A percentile compares a stretch with the other conserved stretches of the same genome.
Conservation (phyloP, 768 basidiomycete genomes). For the Boletus tylopilopsis region DNA sequence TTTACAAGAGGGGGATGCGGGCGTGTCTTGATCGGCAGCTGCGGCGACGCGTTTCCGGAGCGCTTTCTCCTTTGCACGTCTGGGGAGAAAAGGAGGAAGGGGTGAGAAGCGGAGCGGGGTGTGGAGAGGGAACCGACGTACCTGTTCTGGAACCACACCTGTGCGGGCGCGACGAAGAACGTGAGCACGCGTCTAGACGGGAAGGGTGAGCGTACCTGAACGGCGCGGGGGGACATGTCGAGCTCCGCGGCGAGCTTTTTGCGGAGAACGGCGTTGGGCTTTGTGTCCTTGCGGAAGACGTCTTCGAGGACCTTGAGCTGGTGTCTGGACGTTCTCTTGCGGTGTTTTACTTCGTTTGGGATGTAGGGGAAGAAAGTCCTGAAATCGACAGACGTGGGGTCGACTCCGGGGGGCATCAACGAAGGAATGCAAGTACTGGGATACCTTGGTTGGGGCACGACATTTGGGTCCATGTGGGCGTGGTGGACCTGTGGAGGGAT, state of each 20-base stretch:
- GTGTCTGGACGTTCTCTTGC: slow-evolving; percentile 81
- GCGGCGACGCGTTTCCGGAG: slow-evolving; percentile 47
- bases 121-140: slow-evolving; percentile 24
- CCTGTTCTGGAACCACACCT: slow-evolving; percentile 95
- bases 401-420: slow-evolving; percentile 50
- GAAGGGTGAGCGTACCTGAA: slow-evolving; percentile 63
- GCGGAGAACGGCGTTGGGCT: slow-evolving; percentile 80
- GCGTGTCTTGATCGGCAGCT: slow-evolving; percentile 17
- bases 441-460: slow-evolving; percentile 26
- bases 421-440: slow-evolving; percentile 42
- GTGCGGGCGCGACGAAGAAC: slow-evolving; percentile 20
- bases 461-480: slow-evolving; percentile 28
- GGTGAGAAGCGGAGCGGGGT: no score
- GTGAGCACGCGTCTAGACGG: slow-evolving; percentile 19
- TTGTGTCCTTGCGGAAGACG: slow-evolving; percentile 84
- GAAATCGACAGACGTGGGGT: slow-evolving; percentile 68
- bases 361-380: slow-evolving; percentile 85
- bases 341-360: slow-evolving; percentile 91
- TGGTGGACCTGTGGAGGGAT: slow-evolving; percentile 8
- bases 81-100: no score
- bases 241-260: slow-evolving; percentile 79
- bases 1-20: slow-evolving; percentile 7
- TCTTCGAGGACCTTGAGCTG: slow-evolving; percentile 90
- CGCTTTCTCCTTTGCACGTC: slow-evolving; percentile 83
- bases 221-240: slow-evolving; percentile 90